Conservation (phyloP, 23 red algal species). For the Gracilaria caudata region DNA sequence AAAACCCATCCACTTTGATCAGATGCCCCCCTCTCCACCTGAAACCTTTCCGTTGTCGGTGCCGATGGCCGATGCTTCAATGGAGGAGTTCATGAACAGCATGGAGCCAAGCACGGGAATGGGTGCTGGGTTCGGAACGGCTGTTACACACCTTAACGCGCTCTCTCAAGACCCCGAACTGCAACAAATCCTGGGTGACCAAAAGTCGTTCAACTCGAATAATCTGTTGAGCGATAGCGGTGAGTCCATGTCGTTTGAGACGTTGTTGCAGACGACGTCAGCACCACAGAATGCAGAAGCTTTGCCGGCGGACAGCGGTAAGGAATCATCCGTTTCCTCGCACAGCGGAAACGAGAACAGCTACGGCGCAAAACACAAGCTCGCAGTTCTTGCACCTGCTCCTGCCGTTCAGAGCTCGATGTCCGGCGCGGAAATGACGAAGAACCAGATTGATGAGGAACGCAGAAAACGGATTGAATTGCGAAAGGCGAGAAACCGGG, state of each 20-base stretch:
- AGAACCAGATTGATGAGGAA: constrained; percentile 16
- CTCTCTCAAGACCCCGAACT: neutral
- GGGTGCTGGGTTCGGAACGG: neutral
- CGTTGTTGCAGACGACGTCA: neutral
- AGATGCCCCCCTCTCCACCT: neutral
- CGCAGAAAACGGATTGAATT: constrained; percentile 12
- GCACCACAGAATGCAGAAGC: neutral
- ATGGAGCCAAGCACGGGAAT: neutral
- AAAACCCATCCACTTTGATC: neutral
- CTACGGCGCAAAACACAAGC: neutral
- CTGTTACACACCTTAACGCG: neutral
- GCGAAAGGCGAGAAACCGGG: constrained; percentile 40
- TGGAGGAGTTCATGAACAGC: neutral
- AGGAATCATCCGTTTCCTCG: neutral
- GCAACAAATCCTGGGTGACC: neutral
- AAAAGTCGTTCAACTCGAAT: neutral
- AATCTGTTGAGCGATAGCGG: constrained; percentile 4
- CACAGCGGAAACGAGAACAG: neutral
- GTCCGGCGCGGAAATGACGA: neutral
- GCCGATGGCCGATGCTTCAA: neutral
- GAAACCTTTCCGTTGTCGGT: neutral
- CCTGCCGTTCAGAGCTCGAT: neutral
- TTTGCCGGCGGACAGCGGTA: neutral
- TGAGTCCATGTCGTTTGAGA: neutral
- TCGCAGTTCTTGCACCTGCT: constrained; percentile 5